These are phyloP conservation scores for Psilocybe sp. DNA, from an alignment of 768 basidiomycete genomes.

Conservation along the genomic window DNA sequence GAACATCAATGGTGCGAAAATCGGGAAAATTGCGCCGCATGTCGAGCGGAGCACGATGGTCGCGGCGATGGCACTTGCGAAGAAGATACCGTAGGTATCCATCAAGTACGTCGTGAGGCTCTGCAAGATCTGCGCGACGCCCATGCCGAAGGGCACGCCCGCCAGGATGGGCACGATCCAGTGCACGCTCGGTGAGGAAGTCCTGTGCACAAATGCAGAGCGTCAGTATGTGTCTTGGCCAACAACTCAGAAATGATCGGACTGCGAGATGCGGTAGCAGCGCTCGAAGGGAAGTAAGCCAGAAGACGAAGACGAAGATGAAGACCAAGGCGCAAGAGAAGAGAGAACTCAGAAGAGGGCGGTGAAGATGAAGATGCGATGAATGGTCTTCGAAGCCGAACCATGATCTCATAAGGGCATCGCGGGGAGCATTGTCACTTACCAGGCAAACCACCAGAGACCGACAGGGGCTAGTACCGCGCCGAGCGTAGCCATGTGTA, in stretches of 20 bases:
- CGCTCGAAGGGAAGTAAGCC: not conserved
- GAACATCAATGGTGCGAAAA: conserved; percentile 55
- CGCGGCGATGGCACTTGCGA: conserved; percentile 66
- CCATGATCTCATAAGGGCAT: not conserved
- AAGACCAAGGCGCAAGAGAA: too few relatives aligned
- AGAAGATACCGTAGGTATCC: conserved; percentile 66
- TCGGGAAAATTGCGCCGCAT: conserved; percentile 62
- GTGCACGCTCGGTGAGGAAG: conserved; percentile 46
- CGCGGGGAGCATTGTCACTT: conserved; percentile 10
- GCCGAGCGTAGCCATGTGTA: conserved; percentile 57
- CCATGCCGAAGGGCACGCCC: conserved; percentile 63
- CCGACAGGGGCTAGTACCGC: conserved; percentile 53
- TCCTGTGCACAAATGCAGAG: conserved; percentile 31
- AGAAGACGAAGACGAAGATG: too few relatives aligned
- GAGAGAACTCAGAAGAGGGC: too few relatives aligned
- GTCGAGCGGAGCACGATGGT: conserved; percentile 64
- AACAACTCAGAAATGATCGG: not conserved
- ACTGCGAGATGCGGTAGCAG: too few relatives aligned
- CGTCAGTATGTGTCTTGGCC: not conserved
- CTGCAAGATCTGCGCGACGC: conserved; percentile 63
- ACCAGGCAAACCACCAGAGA: conserved; percentile 70
- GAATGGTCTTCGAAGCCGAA: too few relatives aligned
- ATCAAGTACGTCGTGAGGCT: conserved; percentile 69
- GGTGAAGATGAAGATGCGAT: too few relatives aligned
- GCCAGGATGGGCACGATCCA: conserved; percentile 70